Percentiles rank a stretch among this genome's conserved stretches.
phyloP scores from a whole-genome alignment of 495 filamentous ascomycete species.

The Hypoxylon cercidicola region DNA sequence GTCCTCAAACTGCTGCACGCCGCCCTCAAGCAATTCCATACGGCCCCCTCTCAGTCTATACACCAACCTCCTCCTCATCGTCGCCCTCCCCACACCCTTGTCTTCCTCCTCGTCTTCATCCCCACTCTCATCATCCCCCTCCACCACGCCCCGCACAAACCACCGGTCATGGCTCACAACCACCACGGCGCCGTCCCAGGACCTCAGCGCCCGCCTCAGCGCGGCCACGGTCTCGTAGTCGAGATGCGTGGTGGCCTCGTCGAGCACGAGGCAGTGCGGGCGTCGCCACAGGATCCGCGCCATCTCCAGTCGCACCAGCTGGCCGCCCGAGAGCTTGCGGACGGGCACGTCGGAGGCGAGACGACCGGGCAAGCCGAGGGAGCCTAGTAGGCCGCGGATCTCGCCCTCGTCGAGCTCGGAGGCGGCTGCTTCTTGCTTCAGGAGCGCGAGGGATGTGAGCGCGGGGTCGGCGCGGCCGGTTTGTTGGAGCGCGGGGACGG shows the following conservation, averaged over 20 bases:
- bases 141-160: slow-evolving; percentile 73
- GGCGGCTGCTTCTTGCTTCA: slow-evolving; percentile 60
- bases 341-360: slow-evolving; percentile 76
- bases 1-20: slow-evolving; percentile 72
- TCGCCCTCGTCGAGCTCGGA: slow-evolving; percentile 69
- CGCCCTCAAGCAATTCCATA: slow-evolving; percentile 64
- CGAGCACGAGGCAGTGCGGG: slow-evolving; percentile 80
- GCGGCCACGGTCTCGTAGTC: slow-evolving; percentile 81
- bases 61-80: slow-evolving; percentile 62
- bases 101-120: slow-evolving; percentile 50
- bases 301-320: slow-evolving; percentile 80
- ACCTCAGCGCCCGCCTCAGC: slow-evolving; percentile 69
- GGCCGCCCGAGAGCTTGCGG: slow-evolving; percentile 75
- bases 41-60: slow-evolving; percentile 68
- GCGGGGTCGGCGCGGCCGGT: slow-evolving; percentile 52
- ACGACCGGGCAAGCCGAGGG: slow-evolving; percentile 72
- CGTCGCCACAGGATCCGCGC: slow-evolving; percentile 72
- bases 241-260: slow-evolving; percentile 88
- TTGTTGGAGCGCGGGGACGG: slow-evolving; percentile 72
- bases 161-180: slow-evolving; percentile 83
- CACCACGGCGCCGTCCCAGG: slow-evolving; percentile 76
- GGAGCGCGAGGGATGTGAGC: slow-evolving; percentile 70
- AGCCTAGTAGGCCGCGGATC: slow-evolving; percentile 67
- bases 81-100: slow-evolving; percentile 54
- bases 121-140: slow-evolving; percentile 64